A percentile compares a stretch with the other conserved stretches of the same genome.
Evolutionary conservation across 139 green algal genomes (phyloP).

Genomic region (Chlamydomonas asymmetrica): DNA sequence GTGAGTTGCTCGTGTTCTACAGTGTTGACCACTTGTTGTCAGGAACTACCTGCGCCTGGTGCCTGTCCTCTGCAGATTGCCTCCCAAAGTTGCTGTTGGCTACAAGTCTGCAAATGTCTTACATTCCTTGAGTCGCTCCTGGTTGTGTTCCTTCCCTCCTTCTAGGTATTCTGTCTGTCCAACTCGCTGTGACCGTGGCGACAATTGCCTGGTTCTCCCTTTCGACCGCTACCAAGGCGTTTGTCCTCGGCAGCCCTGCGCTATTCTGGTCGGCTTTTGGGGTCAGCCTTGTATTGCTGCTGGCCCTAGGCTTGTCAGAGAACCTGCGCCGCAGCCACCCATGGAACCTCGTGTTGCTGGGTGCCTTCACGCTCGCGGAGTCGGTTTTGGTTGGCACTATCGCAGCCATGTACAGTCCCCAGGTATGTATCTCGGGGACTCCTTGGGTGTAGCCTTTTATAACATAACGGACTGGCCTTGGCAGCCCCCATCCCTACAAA

Average conservation of each 20-base stretch:
- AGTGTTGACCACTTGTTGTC: neutral
- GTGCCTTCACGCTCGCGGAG: conserved; percentile 37
- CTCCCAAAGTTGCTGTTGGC: neutral
- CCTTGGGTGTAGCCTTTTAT: no score
- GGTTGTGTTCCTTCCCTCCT: neutral
- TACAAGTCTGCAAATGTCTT: no score
- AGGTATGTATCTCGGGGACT: no score
- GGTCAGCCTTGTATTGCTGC: neutral
- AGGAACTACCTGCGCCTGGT: neutral
- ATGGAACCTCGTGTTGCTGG: conserved; percentile 33
- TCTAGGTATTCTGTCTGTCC: no score
- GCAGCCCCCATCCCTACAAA: conserved; percentile 34
- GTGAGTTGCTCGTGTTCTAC: conserved; percentile 6
- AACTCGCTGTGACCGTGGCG: no score
- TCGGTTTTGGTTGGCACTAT: conserved; percentile 32
- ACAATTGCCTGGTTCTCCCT: no score
- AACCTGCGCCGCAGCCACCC: conserved; percentile 30
- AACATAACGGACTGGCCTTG: no score
- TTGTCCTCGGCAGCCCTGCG: neutral
- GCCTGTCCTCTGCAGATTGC: neutral
- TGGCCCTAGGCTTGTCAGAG: conserved; percentile 6
- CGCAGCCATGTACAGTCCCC: conserved; percentile 16
- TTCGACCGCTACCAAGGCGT: neutral
- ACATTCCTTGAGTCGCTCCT: neutral
- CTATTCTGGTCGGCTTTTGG: conserved; percentile 5